phyloP scores from a whole-genome alignment of 164 flowering plant genomes.

The Tetracentron sinense region DNA sequence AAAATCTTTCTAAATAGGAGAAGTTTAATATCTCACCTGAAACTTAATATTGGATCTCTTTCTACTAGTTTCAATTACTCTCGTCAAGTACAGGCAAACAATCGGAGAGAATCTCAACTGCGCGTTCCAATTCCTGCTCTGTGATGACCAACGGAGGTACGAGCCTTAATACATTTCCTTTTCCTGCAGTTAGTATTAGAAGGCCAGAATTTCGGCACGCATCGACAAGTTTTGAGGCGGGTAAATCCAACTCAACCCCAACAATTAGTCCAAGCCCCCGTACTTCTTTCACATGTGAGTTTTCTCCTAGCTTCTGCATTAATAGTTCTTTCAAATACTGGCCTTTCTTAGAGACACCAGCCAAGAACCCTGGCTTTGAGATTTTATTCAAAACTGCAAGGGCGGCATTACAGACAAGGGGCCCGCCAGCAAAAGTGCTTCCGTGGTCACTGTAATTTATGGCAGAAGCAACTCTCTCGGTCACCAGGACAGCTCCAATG shows the following conservation, averaged over 20 bases:
- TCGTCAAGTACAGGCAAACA: slow-evolving; percentile 51
- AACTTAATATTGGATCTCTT: no score
- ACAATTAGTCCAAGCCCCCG: slow-evolving; percentile 76
- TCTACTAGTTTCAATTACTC: slow-evolving; percentile 12
- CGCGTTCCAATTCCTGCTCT: slow-evolving; percentile 57
- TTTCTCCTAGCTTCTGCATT: slow-evolving; percentile 46
- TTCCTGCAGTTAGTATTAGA: slow-evolving; percentile 79
- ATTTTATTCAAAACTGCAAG: slow-evolving; percentile 62
- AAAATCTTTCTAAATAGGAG: no score
- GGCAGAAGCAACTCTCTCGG: slow-evolving; percentile 68
- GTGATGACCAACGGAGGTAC: slow-evolving; percentile 88
- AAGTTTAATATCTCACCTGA: no score
- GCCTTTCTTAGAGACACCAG: slow-evolving; percentile 65
- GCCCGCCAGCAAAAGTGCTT: slow-evolving; percentile 84
- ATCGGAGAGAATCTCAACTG: slow-evolving; percentile 45
- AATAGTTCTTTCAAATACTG: slow-evolving; percentile 45
- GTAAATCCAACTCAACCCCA: slow-evolving; percentile 76
- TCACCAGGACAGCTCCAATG: slow-evolving; percentile 72
- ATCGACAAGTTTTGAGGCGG: slow-evolving; percentile 70
- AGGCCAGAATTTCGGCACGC: slow-evolving; percentile 75
- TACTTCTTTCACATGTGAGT: slow-evolving; percentile 65
- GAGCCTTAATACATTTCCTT: slow-evolving; percentile 81
- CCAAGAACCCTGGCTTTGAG: slow-evolving; percentile 53
- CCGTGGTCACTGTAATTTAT: slow-evolving; percentile 75
- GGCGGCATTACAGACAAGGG: slow-evolving; percentile 69